Conservation (phyloP, 352 stramenopile species). For the Halophytophthora polymorphica region DNA sequence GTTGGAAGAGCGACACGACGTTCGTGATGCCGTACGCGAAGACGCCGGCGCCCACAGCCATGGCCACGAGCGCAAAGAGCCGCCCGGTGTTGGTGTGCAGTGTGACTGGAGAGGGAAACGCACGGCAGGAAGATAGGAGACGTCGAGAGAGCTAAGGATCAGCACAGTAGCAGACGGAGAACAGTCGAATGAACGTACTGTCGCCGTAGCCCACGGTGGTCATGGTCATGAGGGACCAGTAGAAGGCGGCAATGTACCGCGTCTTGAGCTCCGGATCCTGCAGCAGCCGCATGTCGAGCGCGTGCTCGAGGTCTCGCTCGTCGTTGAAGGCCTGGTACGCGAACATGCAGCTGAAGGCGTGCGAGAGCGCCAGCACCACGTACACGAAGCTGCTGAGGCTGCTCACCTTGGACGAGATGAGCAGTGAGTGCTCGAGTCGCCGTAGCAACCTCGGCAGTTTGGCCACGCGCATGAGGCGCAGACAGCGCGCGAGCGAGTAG, state of each 20-base stretch:
- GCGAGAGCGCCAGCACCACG: conserved; percentile 67
- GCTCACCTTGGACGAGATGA: conserved; percentile 77
- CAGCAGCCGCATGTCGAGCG: conserved; percentile 36
- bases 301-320: conserved; percentile 41
- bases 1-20: conserved; percentile 72
- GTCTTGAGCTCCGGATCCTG: conserved; percentile 51
- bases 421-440: conserved; percentile 65
- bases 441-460: conserved; percentile 53
- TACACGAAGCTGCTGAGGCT: conserved; percentile 74
- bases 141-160: not conserved
- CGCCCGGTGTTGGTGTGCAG: conserved; percentile 62
- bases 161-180: not conserved
- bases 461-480: conserved; percentile 52
- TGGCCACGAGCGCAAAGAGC: conserved; percentile 68
- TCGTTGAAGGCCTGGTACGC: conserved; percentile 65
- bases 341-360: conserved; percentile 82
- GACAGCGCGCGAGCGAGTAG: conserved; percentile 46
- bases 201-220: conserved; percentile 79
- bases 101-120: conserved; percentile 39
- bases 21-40: conserved; percentile 87
- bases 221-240: conserved; percentile 88
- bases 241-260: conserved; percentile 78
- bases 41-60: conserved; percentile 73
- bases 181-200: conserved; percentile 30
- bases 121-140: conserved; percentile 5